Conservation (phyloP, 2,329 filamentous ascomycete species). For the Sporothrix sp. region DNA sequence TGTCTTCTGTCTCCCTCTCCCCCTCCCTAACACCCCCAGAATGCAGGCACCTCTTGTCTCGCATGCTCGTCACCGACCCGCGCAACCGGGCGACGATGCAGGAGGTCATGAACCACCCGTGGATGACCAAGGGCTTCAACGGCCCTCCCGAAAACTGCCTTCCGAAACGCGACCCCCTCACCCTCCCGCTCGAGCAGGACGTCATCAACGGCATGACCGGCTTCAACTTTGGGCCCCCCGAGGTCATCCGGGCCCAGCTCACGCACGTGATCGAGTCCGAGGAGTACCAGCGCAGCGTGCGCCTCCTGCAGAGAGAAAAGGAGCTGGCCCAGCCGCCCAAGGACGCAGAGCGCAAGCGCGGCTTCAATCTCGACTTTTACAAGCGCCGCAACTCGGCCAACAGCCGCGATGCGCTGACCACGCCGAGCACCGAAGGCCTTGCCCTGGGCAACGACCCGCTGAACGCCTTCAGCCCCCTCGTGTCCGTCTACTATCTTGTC, state of each 20-base stretch:
- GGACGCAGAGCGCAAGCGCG: constrained; percentile 72
- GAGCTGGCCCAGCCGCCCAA: constrained; percentile 47
- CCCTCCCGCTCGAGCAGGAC: constrained; percentile 69
- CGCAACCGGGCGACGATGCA: constrained; percentile 73
- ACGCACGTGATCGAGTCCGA: constrained; percentile 83
- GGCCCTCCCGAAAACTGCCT: constrained; percentile 83
- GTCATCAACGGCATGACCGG: constrained; percentile 92
- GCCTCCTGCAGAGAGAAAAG: constrained; percentile 57
- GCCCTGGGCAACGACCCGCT: constrained; percentile 75
- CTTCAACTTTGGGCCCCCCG: constrained; percentile 88
- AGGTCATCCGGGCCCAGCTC: constrained; percentile 72
- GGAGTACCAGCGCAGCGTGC: constrained; percentile 82
- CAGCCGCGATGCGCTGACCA: constrained; percentile 77
- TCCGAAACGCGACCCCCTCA: constrained; percentile 72
- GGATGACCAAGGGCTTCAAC: constrained; percentile 89
- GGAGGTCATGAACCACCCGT: constrained; percentile 91
- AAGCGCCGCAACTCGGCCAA: constrained; percentile 83
- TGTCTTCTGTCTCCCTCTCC: background rate
- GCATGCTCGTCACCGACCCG: constrained; percentile 94
- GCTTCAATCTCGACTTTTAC: constrained; percentile 91
- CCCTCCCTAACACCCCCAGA: constrained; percentile 46
- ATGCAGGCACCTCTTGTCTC: constrained; percentile 82
- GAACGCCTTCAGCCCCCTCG: constrained; percentile 84
- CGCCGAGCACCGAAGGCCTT: constrained; percentile 77
- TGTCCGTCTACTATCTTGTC: constrained; percentile 95